Evolutionary conservation across 768 basidiomycete species (phyloP), one percentile per base, ranked within the genome.

Genomic region (Punctularia strigosozonata): DNA sequence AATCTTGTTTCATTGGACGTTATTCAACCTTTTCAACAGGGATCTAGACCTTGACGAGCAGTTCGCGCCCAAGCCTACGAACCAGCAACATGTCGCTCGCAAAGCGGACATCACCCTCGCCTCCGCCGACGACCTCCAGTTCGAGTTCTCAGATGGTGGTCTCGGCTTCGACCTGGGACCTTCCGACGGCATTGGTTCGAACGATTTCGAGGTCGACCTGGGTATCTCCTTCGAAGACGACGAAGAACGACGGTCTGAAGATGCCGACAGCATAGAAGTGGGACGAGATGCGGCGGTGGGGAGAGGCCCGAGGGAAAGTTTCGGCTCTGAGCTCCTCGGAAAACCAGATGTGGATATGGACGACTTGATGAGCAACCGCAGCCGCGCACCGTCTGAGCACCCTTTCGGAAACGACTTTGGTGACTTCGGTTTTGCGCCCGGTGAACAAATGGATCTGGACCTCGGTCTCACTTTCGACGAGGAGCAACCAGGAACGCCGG

Each of bases 91-190:
- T 46, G 80, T 88, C 47, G 89, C 87, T 10, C 75, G 82, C 41
- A 66, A 80, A 38, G 85, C 85, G 7, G 90, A 94, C 47, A 91
- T 94, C 50, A 94, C 89, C 1, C 81, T 94, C 26, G 74, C 78
- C 33, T 77, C 75, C 25, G 73, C 76, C 1, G 79, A 86, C 42
- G 80, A 86, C 51, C 75, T 81, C 45, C 68, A 74, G 36, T 71
- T 79, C 46, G 81, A 77, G 53, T 53, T 76, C 23, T 73, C 77
- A 39, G 68, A 66, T 43, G 26, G 26, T 28, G 60, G 58, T 30
- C 80, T 78, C 47, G 76, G 76, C n/a, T 85, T 85, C 43, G 85
- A 83, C 49, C 69, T 87, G 33, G 84, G 80, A 3, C 80, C 80
- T 13, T 73, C 74, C 0, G 83, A 82, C 46, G 88, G 85, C 24